A percentile compares a stretch with the other conserved stretches of the same genome.
Evolutionary conservation across 768 basidiomycete species (phyloP).

Genomic region (Tylopilus plumbeoviolaceoides): DNA sequence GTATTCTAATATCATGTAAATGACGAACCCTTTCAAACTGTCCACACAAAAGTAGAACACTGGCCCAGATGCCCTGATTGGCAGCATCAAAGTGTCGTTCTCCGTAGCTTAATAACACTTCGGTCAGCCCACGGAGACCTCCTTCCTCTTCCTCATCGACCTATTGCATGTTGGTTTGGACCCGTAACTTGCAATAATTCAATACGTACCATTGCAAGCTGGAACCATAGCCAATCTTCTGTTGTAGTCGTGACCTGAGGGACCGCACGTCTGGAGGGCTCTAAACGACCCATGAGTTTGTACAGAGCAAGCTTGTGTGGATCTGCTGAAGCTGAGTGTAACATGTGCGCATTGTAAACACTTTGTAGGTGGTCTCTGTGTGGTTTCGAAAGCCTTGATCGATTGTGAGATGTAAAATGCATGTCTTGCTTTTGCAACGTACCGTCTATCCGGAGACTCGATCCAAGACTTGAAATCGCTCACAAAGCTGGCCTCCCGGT

Average conservation of each 20-base stretch:
- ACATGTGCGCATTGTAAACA: constrained; percentile 82
- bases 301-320: constrained; percentile 96
- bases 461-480: constrained; percentile 81
- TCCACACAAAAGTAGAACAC: constrained; percentile 84
- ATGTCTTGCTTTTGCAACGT: constrained; percentile 16
- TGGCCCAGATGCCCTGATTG: constrained; percentile 71
- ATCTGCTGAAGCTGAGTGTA: constrained; percentile 83
- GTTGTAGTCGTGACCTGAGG: constrained; percentile 85
- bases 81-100: constrained; percentile 76
- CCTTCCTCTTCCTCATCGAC: constrained; percentile 81
- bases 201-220: constrained; percentile 69
- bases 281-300: constrained; percentile 92
- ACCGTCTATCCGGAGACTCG: constrained; percentile 76
- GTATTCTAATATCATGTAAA: neutral
- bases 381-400: constrained; percentile 53
- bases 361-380: constrained; percentile 79
- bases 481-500: constrained; percentile 79
- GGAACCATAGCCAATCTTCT: constrained; percentile 99
- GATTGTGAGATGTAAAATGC: constrained; percentile 3
- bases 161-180: constrained; percentile 31
- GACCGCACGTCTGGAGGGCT: constrained; percentile 74
- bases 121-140: constrained; percentile 67
- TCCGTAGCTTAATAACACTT: constrained; percentile 73
- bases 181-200: neutral
- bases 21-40: constrained; percentile 84